Evolutionary conservation across 2,329 filamentous ascomycete species (phyloP).

Genomic region (Dactylellina leptospora): DNA sequence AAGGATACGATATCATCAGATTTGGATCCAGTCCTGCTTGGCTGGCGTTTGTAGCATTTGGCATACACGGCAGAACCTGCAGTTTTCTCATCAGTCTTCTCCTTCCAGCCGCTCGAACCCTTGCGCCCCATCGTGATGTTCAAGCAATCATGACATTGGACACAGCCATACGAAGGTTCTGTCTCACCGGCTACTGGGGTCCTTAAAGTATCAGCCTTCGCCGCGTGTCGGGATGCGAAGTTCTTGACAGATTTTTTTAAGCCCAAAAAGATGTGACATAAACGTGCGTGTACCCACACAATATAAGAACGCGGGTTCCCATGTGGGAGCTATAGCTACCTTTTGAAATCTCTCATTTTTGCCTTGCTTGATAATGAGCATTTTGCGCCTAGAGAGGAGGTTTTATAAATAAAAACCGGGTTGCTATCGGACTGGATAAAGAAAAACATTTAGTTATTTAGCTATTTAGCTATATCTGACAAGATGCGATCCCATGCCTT

Average conservation of each 20-base stretch:
- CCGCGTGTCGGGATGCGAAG: background rate
- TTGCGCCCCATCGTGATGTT: slow-evolving; percentile 26
- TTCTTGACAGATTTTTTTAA: slow-evolving; percentile 14
- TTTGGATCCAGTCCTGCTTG: slow-evolving; percentile 9
- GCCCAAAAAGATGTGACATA: background rate
- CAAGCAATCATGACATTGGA: slow-evolving; percentile 20
- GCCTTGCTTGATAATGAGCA: slow-evolving; percentile 35
- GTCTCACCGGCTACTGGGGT: slow-evolving; percentile 12
- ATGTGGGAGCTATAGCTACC: background rate
- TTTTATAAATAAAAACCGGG: slow-evolving; percentile 14
- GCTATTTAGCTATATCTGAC: no score
- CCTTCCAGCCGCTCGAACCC: slow-evolving; percentile 18
- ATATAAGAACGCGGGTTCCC: slow-evolving; percentile 39
- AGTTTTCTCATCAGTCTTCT: slow-evolving; percentile 30
- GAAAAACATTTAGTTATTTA: no score
- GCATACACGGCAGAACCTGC: slow-evolving; percentile 39
- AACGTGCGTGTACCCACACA: background rate
- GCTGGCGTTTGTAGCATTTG: background rate
- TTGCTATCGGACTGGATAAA: no score
- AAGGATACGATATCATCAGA: slow-evolving; percentile 6
- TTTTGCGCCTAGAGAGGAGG: slow-evolving; percentile 6
- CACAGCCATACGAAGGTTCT: slow-evolving; percentile 14
- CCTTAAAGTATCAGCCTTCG: background rate
- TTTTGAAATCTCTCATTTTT: slow-evolving; percentile 15
- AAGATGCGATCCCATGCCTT: no score